Conservation (phyloP, 78 protist genomes). For the Dictyostelium citrinum region DNA sequence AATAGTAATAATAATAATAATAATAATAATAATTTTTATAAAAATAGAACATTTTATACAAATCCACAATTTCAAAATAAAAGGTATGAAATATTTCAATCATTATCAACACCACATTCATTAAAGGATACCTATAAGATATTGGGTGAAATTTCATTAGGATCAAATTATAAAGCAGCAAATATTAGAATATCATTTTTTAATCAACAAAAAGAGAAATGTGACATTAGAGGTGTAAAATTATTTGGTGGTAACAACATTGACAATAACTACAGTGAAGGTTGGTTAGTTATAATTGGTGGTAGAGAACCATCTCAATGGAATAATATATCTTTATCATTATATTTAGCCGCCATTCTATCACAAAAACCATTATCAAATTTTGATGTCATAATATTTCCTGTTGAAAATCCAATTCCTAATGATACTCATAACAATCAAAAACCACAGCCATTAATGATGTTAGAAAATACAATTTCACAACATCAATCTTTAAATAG, state of each 20-base stretch:
- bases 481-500: not conserved
- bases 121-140: conserved; percentile 9
- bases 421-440: no score
- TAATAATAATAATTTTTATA: not conserved
- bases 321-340: not conserved
- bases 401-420: conserved; percentile 34
- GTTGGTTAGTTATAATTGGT: conserved; percentile 39
- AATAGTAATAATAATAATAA: not conserved
- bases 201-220: conserved; percentile 5
- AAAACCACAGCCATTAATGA: not conserved
- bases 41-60: not conserved
- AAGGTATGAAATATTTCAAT: not conserved
- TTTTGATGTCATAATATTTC: conserved; percentile 34
- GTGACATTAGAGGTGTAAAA: conserved; percentile 36
- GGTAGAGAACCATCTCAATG: conserved; percentile 21
- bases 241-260: not conserved
- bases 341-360: conserved; percentile 1
- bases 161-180: not conserved
- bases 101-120: not conserved
- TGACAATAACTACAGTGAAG: not conserved
- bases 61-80: conserved; percentile 6
- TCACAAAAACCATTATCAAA: conserved; percentile 30
- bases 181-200: conserved; percentile 35
- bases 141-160: not conserved
- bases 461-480: not conserved